phyloP scores from a whole-genome alignment of 441 rosid species.

The Sinapis alba region DNA sequence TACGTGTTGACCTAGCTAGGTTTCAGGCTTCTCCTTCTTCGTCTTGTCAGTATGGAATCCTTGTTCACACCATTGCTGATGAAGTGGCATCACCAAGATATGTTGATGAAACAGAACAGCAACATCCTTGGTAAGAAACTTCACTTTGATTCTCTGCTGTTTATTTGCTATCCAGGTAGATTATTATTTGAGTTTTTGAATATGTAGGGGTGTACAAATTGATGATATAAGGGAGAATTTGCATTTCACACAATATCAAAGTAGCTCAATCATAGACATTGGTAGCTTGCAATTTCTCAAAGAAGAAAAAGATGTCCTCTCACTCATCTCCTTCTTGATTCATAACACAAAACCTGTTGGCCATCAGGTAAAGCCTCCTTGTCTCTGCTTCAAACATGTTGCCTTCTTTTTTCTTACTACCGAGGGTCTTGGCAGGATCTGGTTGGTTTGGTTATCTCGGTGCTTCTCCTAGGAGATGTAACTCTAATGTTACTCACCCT shows the following conservation, averaged over 20 bases:
- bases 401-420: no score
- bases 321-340: constrained; percentile 62
- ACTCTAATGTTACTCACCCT: constrained; percentile 83
- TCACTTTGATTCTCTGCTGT: neutral
- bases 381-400: no score
- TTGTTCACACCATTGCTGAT: constrained; percentile 51
- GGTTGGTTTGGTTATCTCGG: constrained; percentile 79
- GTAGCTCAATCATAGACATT: constrained; percentile 44
- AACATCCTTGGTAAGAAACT: constrained; percentile 47
- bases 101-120: constrained; percentile 43
- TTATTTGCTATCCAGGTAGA: neutral
- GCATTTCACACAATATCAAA: constrained; percentile 12
- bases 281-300: constrained; percentile 64
- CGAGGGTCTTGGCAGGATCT: no score
- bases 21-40: constrained; percentile 75
- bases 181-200: neutral
- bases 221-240: constrained; percentile 45
- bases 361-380: no score
- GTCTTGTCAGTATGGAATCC: constrained; percentile 78
- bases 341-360: constrained; percentile 83
- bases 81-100: constrained; percentile 24
- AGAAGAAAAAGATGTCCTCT: constrained; percentile 57
- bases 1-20: constrained; percentile 77
- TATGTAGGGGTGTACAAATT: constrained; percentile 32
- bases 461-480: constrained; percentile 74